Evolutionary conservation across 164 flowering plant species (phyloP), one percentile per base, ranked within the genome.

Genomic region (Brasenia schreberi): DNA sequence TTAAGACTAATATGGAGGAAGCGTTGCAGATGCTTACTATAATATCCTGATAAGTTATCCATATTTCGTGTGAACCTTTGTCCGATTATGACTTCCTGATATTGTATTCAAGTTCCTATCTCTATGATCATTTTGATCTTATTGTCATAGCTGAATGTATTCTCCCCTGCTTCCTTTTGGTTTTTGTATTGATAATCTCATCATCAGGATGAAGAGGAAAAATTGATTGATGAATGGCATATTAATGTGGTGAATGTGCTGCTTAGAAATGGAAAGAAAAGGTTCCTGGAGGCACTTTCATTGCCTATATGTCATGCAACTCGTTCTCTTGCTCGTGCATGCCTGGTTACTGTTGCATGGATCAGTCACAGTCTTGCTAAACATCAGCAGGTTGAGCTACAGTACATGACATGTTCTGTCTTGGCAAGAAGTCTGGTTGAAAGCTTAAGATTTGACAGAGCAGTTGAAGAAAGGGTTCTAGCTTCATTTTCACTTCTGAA

Each of bases 261-360:
- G 80, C 75, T 84, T 4, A 74, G 64, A 4, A 77, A 76, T 18
- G 86, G 87, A 12, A 74, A 69, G 63, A 75, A 67, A 65, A 80
- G 81, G 59, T 76, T 88, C 5, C 62, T 85, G 63, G 64, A 68
- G 43, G 83, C 84, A 39, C 85, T 88, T 61, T 69, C 84, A 7
- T 76, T 73, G 45, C 75, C 80, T 45, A 78, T 82, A 42, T 81
- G 74, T 5, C 79, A 80, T 65, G 80, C 84, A 53, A 72, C 76
- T 16, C 88, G 87, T 56, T 68, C 75, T 52, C 71, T 88, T 59
- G 81, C 85, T 42, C 75, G 81, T 43, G 87, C 89, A 39, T 76
- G 88, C 80, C 77, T 86, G 4, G 77, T 80, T 53, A 85, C 87
- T 2, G 73, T 85, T 65, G 72, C 87, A 61, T 88, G 89, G 95